Conservation (phyloP, 2,329 filamentous ascomycete genomes). For the Botrytis galanthina region DNA sequence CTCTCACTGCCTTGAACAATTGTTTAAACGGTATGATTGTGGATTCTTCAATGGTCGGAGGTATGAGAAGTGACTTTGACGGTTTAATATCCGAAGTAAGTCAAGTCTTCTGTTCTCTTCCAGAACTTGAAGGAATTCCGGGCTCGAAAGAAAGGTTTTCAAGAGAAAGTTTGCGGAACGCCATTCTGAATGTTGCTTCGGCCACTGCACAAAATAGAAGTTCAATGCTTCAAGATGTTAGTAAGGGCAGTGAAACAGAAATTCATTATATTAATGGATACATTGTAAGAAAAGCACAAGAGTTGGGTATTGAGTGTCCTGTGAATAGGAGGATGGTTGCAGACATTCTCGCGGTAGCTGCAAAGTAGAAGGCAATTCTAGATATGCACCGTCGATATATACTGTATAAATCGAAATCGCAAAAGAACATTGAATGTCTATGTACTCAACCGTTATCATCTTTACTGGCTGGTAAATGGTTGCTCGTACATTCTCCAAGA, state of each 20-base stretch:
- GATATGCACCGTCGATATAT: background rate
- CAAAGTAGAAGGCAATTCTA: background rate
- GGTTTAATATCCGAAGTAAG: constrained; percentile 59
- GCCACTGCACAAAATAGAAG: constrained; percentile 55
- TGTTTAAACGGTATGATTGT: constrained; percentile 71
- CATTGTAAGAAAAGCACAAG: constrained; percentile 40
- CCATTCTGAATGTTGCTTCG: constrained; percentile 47
- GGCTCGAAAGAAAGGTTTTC: constrained; percentile 5
- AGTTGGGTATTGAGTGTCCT: constrained; percentile 37
- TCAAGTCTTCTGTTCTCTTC: constrained; percentile 58
- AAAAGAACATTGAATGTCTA: background rate
- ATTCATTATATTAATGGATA: constrained; percentile 60
- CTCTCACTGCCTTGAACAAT: constrained; percentile 75
- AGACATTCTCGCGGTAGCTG: background rate
- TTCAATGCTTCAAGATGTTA: constrained; percentile 62
- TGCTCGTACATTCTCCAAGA: background rate
- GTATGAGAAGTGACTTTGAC: constrained; percentile 49
- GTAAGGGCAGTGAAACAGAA: constrained; percentile 46
- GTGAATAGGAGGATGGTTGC: constrained; percentile 44
- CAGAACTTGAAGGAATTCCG: constrained; percentile 17
- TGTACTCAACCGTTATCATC: background rate
- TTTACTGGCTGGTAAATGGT: background rate
- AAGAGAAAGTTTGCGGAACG: constrained; percentile 36
- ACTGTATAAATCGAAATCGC: too few species aligned
- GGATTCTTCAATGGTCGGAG: constrained; percentile 42